These are phyloP conservation scores for Bacterosira constricta DNA, from an alignment of 108 stramenopile species.

Conservation along the genomic window DNA sequence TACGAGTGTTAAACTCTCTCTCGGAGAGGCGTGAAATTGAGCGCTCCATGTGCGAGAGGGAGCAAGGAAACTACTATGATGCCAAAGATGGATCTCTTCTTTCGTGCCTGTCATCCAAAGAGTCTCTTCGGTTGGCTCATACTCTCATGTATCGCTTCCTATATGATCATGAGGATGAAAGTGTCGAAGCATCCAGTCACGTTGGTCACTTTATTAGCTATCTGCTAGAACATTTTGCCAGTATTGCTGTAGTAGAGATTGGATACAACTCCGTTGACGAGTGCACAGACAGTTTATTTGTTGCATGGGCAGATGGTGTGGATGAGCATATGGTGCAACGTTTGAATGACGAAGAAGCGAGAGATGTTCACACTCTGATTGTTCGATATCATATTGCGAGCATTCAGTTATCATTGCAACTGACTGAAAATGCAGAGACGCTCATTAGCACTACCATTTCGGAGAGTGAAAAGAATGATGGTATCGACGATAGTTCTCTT, in stretches of 20 bases:
- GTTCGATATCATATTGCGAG: conserved; percentile 27
- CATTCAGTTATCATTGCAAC: conserved; percentile 24
- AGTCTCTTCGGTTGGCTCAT: conserved; percentile 31
- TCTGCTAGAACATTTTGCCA: conserved; percentile 29
- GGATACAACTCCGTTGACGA: background rate
- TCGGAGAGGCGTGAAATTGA: conserved; percentile 5
- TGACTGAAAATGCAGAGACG: conserved; percentile 26
- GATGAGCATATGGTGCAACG: conserved; percentile 32
- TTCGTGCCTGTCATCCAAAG: conserved; percentile 28
- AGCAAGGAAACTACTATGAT: background rate
- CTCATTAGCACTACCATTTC: background rate
- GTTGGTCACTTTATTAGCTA: conserved; percentile 32
- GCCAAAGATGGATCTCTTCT: conserved; percentile 2
- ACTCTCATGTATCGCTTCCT: conserved; percentile 19
- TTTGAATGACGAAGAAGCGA: conserved; percentile 29
- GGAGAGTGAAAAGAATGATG: conserved; percentile 15
- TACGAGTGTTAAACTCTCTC: conserved; percentile 25
- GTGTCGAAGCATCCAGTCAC: conserved; percentile 14
- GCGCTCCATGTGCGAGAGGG: conserved; percentile 4
- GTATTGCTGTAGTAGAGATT: conserved; percentile 11
- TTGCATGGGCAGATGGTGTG: conserved; percentile 17
- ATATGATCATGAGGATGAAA: background rate
- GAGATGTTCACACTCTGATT: conserved; percentile 19
- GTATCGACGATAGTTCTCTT: background rate
- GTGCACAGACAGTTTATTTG: conserved; percentile 9